Conservation (phyloP, 441 rosid genomes). For the Kokia cookei region DNA sequence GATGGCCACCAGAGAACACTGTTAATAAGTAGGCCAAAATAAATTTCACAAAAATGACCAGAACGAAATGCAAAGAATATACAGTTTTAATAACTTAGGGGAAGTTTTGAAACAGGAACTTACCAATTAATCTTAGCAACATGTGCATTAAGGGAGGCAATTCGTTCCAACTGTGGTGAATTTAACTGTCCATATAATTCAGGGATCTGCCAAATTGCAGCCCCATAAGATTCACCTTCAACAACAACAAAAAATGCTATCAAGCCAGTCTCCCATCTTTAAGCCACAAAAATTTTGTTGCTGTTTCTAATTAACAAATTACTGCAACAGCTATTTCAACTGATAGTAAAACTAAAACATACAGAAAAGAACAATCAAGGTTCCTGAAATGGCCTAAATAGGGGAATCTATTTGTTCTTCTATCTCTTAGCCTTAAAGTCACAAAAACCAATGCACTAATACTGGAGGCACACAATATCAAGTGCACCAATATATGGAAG, state of each 20-base stretch:
- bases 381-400: background rate
- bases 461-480: background rate
- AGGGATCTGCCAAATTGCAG: conserved; percentile 93
- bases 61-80: background rate
- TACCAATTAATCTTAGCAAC: conserved; percentile 74
- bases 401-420: background rate
- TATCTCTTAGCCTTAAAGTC: background rate
- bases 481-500: background rate
- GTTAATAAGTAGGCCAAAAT: conserved; percentile 9
- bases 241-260: conserved; percentile 9
- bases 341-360: background rate
- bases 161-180: conserved; percentile 80
- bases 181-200: conserved; percentile 83
- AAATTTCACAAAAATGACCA: background rate
- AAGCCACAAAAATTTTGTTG: background rate
- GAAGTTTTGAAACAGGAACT: conserved; percentile 17
- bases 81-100: background rate
- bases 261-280: background rate
- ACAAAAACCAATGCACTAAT: background rate
- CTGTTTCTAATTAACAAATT: background rate
- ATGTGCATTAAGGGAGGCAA: conserved; percentile 82
- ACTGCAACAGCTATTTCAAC: background rate
- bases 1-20: conserved; percentile 96
- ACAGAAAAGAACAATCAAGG: background rate
- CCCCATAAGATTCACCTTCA: conserved; percentile 83